These are phyloP conservation scores for Aspergillus kassunensis DNA, from an alignment of 495 filamentous ascomycete species.

Conservation along the genomic window DNA sequence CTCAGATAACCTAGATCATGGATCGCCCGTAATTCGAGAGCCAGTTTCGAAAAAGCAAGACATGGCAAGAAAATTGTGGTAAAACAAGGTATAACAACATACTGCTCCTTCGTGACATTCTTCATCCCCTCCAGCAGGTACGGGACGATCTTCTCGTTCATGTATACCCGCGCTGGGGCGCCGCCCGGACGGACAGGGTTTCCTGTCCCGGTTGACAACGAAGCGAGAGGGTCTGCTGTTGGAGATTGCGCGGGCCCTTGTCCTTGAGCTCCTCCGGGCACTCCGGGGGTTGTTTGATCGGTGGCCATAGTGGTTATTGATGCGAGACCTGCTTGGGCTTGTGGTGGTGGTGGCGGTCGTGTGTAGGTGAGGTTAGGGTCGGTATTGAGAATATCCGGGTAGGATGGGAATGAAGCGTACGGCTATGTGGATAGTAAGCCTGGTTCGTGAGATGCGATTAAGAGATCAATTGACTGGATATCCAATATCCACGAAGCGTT, in stretches of 20 bases:
- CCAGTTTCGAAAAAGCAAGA: no score
- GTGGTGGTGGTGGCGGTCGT: neutral
- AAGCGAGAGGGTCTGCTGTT: constrained; percentile 36
- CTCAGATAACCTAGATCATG: no score
- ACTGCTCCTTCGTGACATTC: constrained; percentile 77
- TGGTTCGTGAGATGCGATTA: no score
- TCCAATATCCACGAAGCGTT: no score
- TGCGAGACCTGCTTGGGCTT: neutral
- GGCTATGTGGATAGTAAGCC: no score
- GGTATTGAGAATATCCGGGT: neutral
- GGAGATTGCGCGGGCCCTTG: constrained; percentile 31
- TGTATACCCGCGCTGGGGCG: constrained; percentile 78
- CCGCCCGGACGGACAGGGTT: constrained; percentile 60
- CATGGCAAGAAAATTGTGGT: no score
- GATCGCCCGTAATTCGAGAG: no score
- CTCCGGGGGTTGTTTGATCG: constrained; percentile 11
- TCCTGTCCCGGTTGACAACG: no score
- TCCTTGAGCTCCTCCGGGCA: constrained; percentile 8
- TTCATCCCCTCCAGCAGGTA: constrained; percentile 92
- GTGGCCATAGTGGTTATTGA: constrained; percentile 12
- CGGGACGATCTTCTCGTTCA: constrained; percentile 85
- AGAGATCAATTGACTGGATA: no score
- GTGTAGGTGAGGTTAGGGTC: neutral
- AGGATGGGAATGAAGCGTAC: neutral
- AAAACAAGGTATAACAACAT: constrained; percentile 24